Base-by-base conservation (phyloP, 805 yeast species). In the Cyberlindnera saturnus region DNA sequence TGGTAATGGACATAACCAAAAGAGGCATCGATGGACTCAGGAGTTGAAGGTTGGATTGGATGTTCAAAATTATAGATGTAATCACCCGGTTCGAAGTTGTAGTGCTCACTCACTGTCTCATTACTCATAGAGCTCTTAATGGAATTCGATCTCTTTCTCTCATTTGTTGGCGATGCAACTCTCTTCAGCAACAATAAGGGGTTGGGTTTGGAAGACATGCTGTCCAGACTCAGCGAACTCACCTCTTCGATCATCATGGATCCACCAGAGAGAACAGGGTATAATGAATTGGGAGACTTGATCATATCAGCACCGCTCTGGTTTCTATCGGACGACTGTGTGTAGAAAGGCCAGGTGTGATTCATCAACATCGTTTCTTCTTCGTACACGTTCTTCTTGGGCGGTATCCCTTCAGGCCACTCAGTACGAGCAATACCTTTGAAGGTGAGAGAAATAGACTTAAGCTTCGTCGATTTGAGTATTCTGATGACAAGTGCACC, bases 401-500 rank as follows among this genome's bases (percentile, higher is more conserved):
- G 96, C 0, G 98, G 98, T 16, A 91, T 90, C 3, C 99, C 99
- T 57, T 93, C 97, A 3, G 97, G 97, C 96, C 97, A 90, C 47
- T 90, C 96, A 0, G 96, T 90, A 50, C 85, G 73, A 32, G 85
- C 75, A 2, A 62, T 58, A 1, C 96, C 97, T 41, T 72, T 71
- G 52, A 90, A 79, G 2, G 71, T 67, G 38, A 90, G 67, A 5
- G 66, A 60, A 11, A 90, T 76, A 16, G 75, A 60, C 61, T 84
- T 86, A 47, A 90, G 67, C 59, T 81, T 86, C 26, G 82, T 71
- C 0, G 91, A 82, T 55, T 87, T 88, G 37, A 79, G 54, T 6
- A 90, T 74, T 39, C 90, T 70, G 3, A 90, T 47, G 38, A 82
- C 75, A 16, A 90, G 65, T 26, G 89, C 77, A 2, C 98, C 98